Evolutionary conservation across 2,329 filamentous ascomycete species (phyloP), one percentile per base, ranked within the genome.

Genomic region (Trichoderma atrobrunneum): DNA sequence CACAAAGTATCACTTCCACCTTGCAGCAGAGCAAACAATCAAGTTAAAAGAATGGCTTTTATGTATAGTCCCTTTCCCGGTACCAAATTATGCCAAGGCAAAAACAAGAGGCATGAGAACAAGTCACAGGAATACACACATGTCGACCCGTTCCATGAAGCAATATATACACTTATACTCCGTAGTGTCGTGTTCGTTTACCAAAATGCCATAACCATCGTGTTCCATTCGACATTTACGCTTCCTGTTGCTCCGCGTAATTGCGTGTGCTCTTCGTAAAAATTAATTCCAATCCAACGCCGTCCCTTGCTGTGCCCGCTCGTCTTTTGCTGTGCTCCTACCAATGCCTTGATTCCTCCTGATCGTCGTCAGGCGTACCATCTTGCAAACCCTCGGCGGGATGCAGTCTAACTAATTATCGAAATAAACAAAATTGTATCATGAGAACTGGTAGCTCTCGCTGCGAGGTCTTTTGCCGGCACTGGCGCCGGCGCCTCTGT

Each of bases 361-460:
- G 10, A 34, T 24, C 12, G 11, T 12, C 30, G 8, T 60, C 26
- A 24, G 59, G 18, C 36, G 34, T 62, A 14, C 28, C 63, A 28
- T 26, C 16, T 64, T 56, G 59, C 28, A 32, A 18, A 21, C 36
- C 59, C 34, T 14, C 57, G 21, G 24, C n/a, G 39, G 34, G 28
- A 54, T 61, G 56, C 56, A 26, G 48, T 69, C 66, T 69, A 69
- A 26, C 39, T 60, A 61, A 51, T 28, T 71, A 60, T 18, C 14
- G 14, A 61, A 70, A 54, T n/a, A 56, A 30, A 28, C 51, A 32
- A 32, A 34, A 24, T 14, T 67, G n/a, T 56, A 72, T 60, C 72
- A 75, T 34, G 73, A 61, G 26, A 77, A 76, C 63, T 79, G 78
- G 14, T 81, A 77, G 68, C 80, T 82, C 36, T 79, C 80, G 72